Evolutionary conservation across 1,284 basidiomycete species (phyloP).

Genomic region (Austroboletus rostrupii): DNA sequence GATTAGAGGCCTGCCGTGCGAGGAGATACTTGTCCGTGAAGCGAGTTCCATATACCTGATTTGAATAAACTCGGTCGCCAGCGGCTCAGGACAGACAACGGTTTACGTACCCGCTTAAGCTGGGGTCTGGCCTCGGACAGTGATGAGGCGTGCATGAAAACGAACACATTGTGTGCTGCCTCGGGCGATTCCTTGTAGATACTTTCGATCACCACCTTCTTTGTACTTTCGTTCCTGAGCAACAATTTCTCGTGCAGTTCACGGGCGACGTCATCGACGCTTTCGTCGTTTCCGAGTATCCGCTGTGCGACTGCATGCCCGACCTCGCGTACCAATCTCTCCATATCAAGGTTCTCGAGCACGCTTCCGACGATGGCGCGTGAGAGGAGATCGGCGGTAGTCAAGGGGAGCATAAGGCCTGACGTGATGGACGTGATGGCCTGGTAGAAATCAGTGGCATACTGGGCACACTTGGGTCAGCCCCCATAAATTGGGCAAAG

Average conservation of each 20-base stretch:
- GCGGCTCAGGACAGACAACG: not conserved
- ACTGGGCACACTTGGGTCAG: constrained; percentile 46
- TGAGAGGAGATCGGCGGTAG: constrained; percentile 93
- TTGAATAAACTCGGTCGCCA: not conserved
- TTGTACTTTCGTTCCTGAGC: constrained; percentile 93
- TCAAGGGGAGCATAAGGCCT: constrained; percentile 92
- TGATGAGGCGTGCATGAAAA: constrained; percentile 76
- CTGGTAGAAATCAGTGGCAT: constrained; percentile 93
- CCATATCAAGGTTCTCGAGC: constrained; percentile 98
- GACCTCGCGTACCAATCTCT: constrained; percentile 90
- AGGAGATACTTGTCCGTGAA: constrained; percentile 93
- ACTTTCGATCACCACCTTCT: constrained; percentile 93
- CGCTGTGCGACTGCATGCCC: constrained; percentile 91
- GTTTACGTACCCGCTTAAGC: constrained; percentile 69
- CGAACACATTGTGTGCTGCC: constrained; percentile 84
- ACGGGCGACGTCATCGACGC: constrained; percentile 92
- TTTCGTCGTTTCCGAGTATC: constrained; percentile 85
- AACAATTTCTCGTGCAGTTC: constrained; percentile 90
- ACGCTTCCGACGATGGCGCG: constrained; percentile 97
- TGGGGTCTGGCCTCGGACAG: constrained; percentile 75
- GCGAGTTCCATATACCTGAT: constrained; percentile 82
- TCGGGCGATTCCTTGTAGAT: constrained; percentile 92
- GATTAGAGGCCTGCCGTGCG: constrained; percentile 57
- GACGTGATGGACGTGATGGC: constrained; percentile 91
- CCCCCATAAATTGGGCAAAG: constrained; percentile 10